Evolutionary conservation across 73 alveolate genomes (phyloP).

Genomic region (Paramecium sonneborni): DNA sequence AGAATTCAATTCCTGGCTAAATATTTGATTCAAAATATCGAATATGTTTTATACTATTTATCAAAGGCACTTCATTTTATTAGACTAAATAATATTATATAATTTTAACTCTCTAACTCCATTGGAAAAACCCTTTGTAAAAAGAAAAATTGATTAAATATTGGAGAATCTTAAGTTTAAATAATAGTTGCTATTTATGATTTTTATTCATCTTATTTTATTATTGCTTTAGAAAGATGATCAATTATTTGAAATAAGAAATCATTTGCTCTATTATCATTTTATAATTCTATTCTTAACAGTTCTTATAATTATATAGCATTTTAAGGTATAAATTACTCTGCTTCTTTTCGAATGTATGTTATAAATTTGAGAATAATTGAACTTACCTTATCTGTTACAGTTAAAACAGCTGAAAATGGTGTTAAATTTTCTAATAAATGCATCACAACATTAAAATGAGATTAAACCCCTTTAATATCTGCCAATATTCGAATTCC

Average conservation of each 20-base stretch:
- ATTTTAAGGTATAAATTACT: background rate
- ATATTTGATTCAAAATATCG: background rate
- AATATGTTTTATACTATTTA: constrained; percentile 48
- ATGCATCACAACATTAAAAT: constrained; percentile 37
- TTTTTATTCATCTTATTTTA: background rate
- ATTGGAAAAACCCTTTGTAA: constrained; percentile 9
- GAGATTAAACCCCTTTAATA: background rate
- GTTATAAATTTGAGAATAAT: background rate
- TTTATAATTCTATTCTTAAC: background rate
- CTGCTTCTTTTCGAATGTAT: background rate
- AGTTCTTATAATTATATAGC: background rate
- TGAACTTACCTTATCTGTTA: background rate
- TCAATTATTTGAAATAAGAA: constrained; percentile 30
- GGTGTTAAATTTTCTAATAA: background rate
- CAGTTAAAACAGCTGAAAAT: background rate
- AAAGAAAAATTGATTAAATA: constrained; percentile 33
- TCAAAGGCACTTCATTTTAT: constrained; percentile 22
- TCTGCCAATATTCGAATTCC: background rate
- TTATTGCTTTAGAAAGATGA: constrained; percentile 15
- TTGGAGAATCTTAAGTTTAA: constrained; percentile 36
- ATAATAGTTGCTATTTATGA: constrained; percentile 14
- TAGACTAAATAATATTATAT: background rate
- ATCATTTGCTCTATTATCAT: constrained; percentile 46
- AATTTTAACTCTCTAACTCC: background rate
- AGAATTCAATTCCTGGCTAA: background rate